Conservation (phyloP, 2,329 filamentous ascomycete genomes). For the Chaetomium sp. region DNA sequence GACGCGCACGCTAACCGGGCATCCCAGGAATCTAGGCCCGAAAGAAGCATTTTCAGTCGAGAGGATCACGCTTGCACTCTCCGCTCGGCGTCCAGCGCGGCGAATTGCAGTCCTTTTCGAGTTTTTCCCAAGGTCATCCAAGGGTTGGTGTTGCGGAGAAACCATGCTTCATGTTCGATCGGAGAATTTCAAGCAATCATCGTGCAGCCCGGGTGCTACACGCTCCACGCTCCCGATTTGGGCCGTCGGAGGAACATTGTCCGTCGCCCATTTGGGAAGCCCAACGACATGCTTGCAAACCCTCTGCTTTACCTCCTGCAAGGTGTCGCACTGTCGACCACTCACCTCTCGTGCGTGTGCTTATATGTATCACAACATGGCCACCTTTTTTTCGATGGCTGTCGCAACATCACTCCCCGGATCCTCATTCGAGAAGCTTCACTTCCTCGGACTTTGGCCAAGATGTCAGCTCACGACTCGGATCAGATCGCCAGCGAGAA, state of each 20-base stretch:
- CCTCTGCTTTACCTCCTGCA: background rate
- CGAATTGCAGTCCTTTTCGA: slow-evolving; percentile 7
- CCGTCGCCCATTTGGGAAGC: slow-evolving; percentile 12
- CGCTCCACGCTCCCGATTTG: slow-evolving; percentile 18
- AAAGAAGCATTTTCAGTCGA: background rate
- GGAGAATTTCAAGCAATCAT: slow-evolving; percentile 21
- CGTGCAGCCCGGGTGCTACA: slow-evolving; percentile 9
- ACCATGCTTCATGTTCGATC: slow-evolving; percentile 12
- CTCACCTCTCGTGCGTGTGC: background rate
- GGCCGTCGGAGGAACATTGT: slow-evolving; percentile 17
- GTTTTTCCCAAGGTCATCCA: background rate
- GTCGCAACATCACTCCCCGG: slow-evolving; percentile 9
- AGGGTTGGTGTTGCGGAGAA: slow-evolving; percentile 7
- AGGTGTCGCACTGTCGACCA: background rate
- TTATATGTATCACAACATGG: slow-evolving; percentile 9
- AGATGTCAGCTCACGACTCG: slow-evolving; percentile 25
- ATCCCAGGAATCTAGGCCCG: slow-evolving; percentile 17
- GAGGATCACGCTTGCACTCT: slow-evolving; percentile 4
- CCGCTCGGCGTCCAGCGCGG: background rate
- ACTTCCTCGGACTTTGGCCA: slow-evolving; percentile 5
- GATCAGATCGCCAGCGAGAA: slow-evolving; percentile 21
- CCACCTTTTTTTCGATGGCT: background rate
- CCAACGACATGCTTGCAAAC: slow-evolving; percentile 3
- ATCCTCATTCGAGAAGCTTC: slow-evolving; percentile 1
- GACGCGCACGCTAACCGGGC: slow-evolving; percentile 4